phyloP scores from a whole-genome alignment of 2,329 filamentous ascomycete species.

The Pseudogymnoascus sp. region DNA sequence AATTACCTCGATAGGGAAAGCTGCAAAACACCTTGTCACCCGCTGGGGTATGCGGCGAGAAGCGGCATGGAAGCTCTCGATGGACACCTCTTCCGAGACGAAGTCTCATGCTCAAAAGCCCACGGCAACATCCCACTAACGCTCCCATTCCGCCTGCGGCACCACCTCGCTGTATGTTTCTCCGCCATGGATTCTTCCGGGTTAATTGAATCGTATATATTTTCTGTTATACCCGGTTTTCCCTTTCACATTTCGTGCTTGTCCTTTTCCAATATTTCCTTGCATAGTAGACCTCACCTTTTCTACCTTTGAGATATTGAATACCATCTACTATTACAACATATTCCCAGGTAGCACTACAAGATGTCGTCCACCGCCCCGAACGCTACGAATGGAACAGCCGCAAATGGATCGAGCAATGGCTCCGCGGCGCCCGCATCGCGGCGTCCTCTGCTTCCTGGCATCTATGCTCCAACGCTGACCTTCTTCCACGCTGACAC shows the following conservation, averaged over 20 bases:
- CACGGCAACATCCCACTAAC: not conserved
- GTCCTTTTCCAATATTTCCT: not conserved
- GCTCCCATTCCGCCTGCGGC: not conserved
- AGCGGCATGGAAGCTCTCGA: not conserved
- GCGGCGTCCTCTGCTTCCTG: conserved; percentile 60
- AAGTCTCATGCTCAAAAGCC: not conserved
- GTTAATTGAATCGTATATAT: not conserved
- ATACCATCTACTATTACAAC: not conserved
- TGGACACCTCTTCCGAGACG: not conserved
- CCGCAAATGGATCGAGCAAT: conserved; percentile 20
- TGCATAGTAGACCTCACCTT: not conserved
- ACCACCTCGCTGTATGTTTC: conserved; percentile 4
- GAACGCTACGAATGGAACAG: not conserved
- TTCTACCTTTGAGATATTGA: not conserved
- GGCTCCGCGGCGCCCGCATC: conserved; percentile 30
- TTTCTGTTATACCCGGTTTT: not conserved
- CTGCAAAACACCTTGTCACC: not conserved
- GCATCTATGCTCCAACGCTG: conserved; percentile 84
- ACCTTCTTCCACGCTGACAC: conserved; percentile 82
- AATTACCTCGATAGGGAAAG: not conserved
- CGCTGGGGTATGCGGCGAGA: not conserved
- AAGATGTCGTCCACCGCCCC: not conserved
- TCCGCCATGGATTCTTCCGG: not conserved
- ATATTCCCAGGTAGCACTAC: not conserved
- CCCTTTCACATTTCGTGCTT: not conserved